phyloP scores from a whole-genome alignment of 768 basidiomycete genomes.

The Cubamyces lactineus region DNA sequence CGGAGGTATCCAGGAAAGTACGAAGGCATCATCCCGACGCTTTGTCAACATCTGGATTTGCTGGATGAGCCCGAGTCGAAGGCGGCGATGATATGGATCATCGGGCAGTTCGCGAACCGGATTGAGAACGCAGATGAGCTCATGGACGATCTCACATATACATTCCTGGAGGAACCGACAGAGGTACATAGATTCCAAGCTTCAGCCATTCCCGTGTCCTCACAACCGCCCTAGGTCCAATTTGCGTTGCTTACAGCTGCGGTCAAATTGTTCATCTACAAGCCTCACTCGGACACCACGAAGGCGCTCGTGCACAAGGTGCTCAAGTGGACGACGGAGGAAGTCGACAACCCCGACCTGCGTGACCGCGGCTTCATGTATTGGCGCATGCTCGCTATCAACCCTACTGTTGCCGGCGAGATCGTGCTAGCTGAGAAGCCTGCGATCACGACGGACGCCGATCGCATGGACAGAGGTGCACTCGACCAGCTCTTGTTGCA shows the following conservation, averaged over 20 bases:
- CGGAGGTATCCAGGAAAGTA: constrained; percentile 95
- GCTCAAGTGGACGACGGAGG: constrained; percentile 95
- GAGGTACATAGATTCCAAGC: constrained; percentile 59
- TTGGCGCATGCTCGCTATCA: constrained; percentile 95
- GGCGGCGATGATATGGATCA: constrained; percentile 96
- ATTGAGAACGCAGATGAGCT: constrained; percentile 97
- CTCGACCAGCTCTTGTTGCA: constrained; percentile 94
- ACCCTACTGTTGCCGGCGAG: constrained; percentile 84
- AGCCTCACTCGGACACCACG: constrained; percentile 77
- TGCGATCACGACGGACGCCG: constrained; percentile 96
- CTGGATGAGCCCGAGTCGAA: constrained; percentile 97
- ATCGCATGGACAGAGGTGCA: constrained; percentile 95
- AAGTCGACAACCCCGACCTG: constrained; percentile 97
- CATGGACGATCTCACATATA: constrained; percentile 87
- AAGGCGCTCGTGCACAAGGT: constrained; percentile 94
- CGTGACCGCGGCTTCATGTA: constrained; percentile 99
- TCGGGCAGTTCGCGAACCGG: constrained; percentile 93
- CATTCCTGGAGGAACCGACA: constrained; percentile 90
- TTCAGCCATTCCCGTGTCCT: background rate
- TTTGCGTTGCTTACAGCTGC: constrained; percentile 90
- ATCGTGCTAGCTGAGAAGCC: constrained; percentile 95
- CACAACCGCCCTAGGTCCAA: constrained; percentile 69
- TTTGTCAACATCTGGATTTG: constrained; percentile 90
- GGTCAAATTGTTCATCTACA: constrained; percentile 95
- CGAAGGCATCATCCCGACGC: constrained; percentile 91